These are phyloP conservation scores for Sarcodon aspratus DNA, from an alignment of 768 basidiomycete genomes.

Conservation along the genomic window DNA sequence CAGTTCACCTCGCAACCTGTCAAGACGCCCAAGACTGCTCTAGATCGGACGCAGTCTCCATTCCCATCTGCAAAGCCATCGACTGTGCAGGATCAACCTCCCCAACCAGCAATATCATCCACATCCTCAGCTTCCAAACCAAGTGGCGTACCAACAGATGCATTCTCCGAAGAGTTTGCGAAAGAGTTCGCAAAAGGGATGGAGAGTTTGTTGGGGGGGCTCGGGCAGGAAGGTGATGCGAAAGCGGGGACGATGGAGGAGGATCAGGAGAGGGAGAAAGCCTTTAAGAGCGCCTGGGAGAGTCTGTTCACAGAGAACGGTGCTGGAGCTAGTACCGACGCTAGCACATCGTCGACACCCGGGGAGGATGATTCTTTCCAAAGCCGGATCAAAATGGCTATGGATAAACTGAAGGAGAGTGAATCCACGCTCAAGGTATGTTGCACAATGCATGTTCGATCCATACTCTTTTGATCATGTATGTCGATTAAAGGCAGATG, in stretches of 20 bases:
- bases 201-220: constrained; percentile 31
- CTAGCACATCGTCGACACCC: constrained; percentile 1
- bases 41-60: constrained; percentile 7
- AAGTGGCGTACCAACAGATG: constrained; percentile 6
- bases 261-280: constrained; percentile 23
- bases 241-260: constrained; percentile 10
- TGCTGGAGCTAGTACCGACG: constrained; percentile 8
- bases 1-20: constrained; percentile 23
- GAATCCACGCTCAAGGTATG: constrained; percentile 43
- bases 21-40: constrained; percentile 8
- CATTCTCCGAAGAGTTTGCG: constrained; percentile 22
- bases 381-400: constrained; percentile 55
- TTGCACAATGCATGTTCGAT: neutral
- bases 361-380: constrained; percentile 41
- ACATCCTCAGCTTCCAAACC: constrained; percentile 1
- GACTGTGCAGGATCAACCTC: constrained; percentile 8
- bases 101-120: neutral
- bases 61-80: constrained; percentile 9
- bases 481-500: constrained; percentile 3
- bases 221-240: constrained; percentile 9
- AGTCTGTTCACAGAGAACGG: constrained; percentile 55
- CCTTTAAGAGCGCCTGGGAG: constrained; percentile 57
- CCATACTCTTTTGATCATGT: neutral
- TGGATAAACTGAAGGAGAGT: constrained; percentile 63
- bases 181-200: constrained; percentile 30